phyloP scores from a whole-genome alignment of 2,329 filamentous ascomycete species.

The Cladosporium phlei region DNA sequence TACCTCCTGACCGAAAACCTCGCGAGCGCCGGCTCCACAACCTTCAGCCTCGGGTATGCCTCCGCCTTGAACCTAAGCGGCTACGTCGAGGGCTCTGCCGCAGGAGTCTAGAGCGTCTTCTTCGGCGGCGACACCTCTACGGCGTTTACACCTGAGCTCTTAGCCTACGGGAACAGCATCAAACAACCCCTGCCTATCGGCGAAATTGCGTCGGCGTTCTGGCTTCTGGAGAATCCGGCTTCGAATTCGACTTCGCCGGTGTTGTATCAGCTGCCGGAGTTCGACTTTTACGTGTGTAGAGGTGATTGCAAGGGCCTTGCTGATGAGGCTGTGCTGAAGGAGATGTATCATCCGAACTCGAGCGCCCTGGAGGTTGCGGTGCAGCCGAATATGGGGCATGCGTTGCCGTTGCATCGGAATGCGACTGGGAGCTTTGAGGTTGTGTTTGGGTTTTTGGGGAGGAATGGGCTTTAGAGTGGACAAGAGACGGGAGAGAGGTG shows the following conservation, averaged over 20 bases:
- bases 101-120: slow-evolving; percentile 33
- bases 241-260: slow-evolving; percentile 30
- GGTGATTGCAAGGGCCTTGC: slow-evolving; percentile 32
- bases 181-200: slow-evolving; percentile 34
- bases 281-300: slow-evolving; percentile 29
- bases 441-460: too few species aligned
- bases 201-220: slow-evolving; percentile 21
- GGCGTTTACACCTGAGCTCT: slow-evolving; percentile 27
- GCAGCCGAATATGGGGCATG: slow-evolving; percentile 15
- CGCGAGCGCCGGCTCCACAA: slow-evolving; percentile 2
- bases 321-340: slow-evolving; percentile 1
- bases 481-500: too few species aligned
- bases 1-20: slow-evolving; percentile 14
- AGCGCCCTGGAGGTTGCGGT: slow-evolving; percentile 5
- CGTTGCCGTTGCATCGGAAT: slow-evolving; percentile 13
- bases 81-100: slow-evolving; percentile 20
- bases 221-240: slow-evolving; percentile 23
- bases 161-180: slow-evolving; percentile 30
- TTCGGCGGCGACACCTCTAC: slow-evolving; percentile 18
- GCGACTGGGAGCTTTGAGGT: slow-evolving; percentile 10
- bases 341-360: slow-evolving; percentile 12
- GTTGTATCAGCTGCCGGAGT: slow-evolving; percentile 31
- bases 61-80: slow-evolving; percentile 19
- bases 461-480: too few species aligned
- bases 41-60: not conserved